phyloP scores from a whole-genome alignment of 208 protist species.

The Trypanosoma grayi region DNA sequence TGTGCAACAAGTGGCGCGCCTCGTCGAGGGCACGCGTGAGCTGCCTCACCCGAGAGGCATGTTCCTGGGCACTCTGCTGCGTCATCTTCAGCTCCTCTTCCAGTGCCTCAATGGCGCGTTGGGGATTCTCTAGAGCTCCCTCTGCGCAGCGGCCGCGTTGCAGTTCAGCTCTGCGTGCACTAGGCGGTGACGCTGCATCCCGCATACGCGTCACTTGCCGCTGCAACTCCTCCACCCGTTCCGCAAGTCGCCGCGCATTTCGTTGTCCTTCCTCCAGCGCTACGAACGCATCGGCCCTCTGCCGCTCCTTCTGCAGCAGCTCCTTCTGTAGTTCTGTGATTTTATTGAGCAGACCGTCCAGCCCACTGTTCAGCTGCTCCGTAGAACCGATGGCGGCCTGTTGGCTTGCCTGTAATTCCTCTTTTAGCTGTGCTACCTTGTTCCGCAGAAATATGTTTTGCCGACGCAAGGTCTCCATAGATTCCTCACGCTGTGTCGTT shows the following conservation, averaged over 20 bases:
- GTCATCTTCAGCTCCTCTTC: slow-evolving; percentile 3
- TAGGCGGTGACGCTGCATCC: background rate
- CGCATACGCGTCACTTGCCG: background rate
- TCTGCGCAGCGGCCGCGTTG: background rate
- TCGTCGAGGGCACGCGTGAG: background rate
- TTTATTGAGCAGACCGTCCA: slow-evolving; percentile 12
- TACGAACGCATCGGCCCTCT: background rate
- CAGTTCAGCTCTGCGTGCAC: background rate
- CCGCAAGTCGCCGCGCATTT: background rate
- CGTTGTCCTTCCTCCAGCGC: background rate
- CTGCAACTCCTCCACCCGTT: slow-evolving; percentile 1
- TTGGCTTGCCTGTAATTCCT: slow-evolving; percentile 4
- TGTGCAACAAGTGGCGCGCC: slow-evolving; percentile 1
- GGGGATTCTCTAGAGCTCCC: too few species aligned
- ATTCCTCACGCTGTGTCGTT: background rate
- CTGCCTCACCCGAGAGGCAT: background rate
- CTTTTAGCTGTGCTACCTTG: background rate
- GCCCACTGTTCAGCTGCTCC: background rate
- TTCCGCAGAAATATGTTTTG: slow-evolving; percentile 12
- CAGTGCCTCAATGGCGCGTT: background rate
- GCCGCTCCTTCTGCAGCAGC: slow-evolving; percentile 4
- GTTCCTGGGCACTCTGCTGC: background rate
- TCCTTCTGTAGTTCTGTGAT: slow-evolving; percentile 18
- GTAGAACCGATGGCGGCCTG: background rate
- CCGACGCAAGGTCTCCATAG: slow-evolving; percentile 1